phyloP scores from a whole-genome alignment of 108 stramenopile species.

The Skeletonema grethae region DNA sequence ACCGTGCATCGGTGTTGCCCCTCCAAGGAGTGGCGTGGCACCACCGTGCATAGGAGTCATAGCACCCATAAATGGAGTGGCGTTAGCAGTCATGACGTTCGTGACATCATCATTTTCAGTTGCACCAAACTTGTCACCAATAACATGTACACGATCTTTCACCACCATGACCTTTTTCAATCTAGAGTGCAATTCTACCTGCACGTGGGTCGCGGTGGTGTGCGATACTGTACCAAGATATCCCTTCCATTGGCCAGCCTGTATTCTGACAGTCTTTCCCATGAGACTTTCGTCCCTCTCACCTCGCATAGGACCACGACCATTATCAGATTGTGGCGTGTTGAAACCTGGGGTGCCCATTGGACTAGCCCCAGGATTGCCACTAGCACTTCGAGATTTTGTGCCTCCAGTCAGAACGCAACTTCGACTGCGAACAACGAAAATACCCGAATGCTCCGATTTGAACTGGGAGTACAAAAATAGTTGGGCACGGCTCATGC shows the following conservation, averaged over 20 bases:
- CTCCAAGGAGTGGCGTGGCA: conserved; percentile 87
- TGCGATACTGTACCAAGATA: conserved; percentile 87
- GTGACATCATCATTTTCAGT: conserved; percentile 57
- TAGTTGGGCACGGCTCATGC: conserved; percentile 86
- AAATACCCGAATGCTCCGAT: conserved; percentile 87
- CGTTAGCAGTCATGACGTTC: conserved; percentile 22
- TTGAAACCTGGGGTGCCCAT: conserved; percentile 53
- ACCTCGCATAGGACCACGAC: conserved; percentile 60
- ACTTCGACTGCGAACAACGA: conserved; percentile 87
- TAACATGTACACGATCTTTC: conserved; percentile 80
- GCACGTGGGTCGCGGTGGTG: conserved; percentile 88
- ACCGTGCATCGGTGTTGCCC: conserved; percentile 89
- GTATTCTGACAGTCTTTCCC: conserved; percentile 89
- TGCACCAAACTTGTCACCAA: conserved; percentile 91
- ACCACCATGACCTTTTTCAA: conserved; percentile 92
- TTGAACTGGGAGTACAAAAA: conserved; percentile 90
- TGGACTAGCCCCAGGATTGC: conserved; percentile 11
- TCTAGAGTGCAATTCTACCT: conserved; percentile 88
- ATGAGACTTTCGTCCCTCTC: conserved; percentile 78
- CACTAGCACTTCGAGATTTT: conserved; percentile 56
- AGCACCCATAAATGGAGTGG: conserved; percentile 49
- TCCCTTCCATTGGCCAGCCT: conserved; percentile 93
- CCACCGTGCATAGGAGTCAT: conserved; percentile 67
- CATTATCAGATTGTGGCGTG: conserved; percentile 75
- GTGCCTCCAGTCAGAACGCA: conserved; percentile 80